A percentile compares a stretch with the other conserved stretches of the same genome.
Evolutionary conservation across 2,329 filamentous ascomycete genomes (phyloP).

Genomic region (Penicillium glabrum): DNA sequence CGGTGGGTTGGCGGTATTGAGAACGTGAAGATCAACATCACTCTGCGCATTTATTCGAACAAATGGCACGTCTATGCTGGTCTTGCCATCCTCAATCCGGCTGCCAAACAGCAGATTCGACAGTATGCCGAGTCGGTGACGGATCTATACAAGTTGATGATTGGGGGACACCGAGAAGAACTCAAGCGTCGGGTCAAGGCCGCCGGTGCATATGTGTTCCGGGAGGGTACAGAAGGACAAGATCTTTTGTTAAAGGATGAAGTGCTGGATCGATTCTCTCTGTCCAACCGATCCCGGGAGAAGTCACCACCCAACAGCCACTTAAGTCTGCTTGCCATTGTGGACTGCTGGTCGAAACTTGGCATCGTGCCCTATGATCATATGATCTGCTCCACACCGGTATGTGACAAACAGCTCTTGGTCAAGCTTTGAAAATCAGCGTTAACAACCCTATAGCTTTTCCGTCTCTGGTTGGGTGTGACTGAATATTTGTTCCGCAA

Average conservation of each 20-base stretch:
- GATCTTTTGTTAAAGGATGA: conserved; percentile 74
- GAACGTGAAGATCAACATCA: conserved; percentile 99
- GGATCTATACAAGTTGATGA: conserved; percentile 94
- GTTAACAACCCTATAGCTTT: conserved; percentile 56
- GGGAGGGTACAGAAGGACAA: conserved; percentile 51
- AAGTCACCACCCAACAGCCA: conserved; percentile 82
- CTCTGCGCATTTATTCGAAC: conserved; percentile 93
- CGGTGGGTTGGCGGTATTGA: conserved; percentile 97
- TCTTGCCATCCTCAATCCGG: conserved; percentile 92
- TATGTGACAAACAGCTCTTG: conserved; percentile 38
- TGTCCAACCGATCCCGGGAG: conserved; percentile 68
- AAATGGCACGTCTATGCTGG: conserved; percentile 99
- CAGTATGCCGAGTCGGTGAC: conserved; percentile 93
- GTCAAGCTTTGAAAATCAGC: neutral
- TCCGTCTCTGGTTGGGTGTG: conserved; percentile 95
- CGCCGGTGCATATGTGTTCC: conserved; percentile 73
- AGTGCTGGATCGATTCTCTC: conserved; percentile 82
- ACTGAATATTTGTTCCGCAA: conserved; percentile 94
- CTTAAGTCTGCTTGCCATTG: conserved; percentile 89
- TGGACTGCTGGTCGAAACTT: conserved; percentile 95
- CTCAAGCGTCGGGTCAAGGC: conserved; percentile 73
- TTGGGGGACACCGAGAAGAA: conserved; percentile 76
- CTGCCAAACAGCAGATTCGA: conserved; percentile 85
- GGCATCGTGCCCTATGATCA: conserved; percentile 96
- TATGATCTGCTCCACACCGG: conserved; percentile 97